Evolutionary conservation across 208 protist genomes (phyloP), one percentile per base, ranked within the genome.

Genomic region (Trypanosoma vivax): DNA sequence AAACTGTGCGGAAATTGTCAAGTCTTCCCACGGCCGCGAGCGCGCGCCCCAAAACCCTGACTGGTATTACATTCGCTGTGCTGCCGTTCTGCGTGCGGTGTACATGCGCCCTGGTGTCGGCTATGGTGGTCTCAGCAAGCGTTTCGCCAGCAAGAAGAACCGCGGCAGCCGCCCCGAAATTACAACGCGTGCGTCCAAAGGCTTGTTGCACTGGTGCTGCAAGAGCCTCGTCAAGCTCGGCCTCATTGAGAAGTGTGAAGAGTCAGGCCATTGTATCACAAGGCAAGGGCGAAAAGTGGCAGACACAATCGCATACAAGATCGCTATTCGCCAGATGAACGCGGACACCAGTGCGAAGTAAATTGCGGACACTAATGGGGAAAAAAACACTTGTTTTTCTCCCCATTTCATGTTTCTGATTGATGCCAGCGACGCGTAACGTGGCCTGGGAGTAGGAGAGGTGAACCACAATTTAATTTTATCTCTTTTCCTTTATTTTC

Each of bases 61-160:
- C 85, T 99, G 97, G 97, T 99, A 96, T 79, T 99, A 97, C 86
- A 83, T 98, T 73, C 95, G 96, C 64, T 87, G 79, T 66, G 97
- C 97, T 48, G 87, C 96, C 42, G 85, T 99, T 25, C 95, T 97
- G 50, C 96, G 97, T 76, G 90, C 94, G 61, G 76, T 99, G 54
- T 98, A 98, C 83, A 57, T 98, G 25, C 90, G 92, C 70, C 86
- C 88, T 34, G 92, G 92, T 56, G 81, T 88, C 21, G 96, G 97
- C 70, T 96, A 97, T 65, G 95, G 83, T 43, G 79, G 77, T 29
- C 86, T 97, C 35, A 92, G 79, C 80, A 92, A 93, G 73, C 83
- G 83, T 56, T 99, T 97, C 76, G 83, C 89, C 61, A 92, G 73
- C 71, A 87, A 85, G 74, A 93, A 92, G 73, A 87, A 91, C 72